These are phyloP conservation scores for Arachnomyces sp. DNA, from an alignment of 2,329 filamentous ascomycete species.

Conservation along the genomic window DNA sequence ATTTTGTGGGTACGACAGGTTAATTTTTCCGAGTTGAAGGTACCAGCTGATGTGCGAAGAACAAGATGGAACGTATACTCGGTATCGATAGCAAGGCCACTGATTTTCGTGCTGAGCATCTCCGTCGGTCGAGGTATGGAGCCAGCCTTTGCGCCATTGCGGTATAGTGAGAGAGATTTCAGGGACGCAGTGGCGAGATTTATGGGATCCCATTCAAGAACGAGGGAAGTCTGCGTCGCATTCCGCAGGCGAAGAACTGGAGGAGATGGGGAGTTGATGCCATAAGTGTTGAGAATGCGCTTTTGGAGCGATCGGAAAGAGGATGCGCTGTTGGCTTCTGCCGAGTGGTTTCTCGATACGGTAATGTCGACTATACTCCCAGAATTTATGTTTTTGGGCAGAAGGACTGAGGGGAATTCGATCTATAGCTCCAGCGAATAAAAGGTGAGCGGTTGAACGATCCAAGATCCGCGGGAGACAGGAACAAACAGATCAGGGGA, in stretches of 20 bases:
- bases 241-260: conserved; percentile 87
- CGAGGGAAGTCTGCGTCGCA: conserved; percentile 95
- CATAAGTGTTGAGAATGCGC: conserved; percentile 79
- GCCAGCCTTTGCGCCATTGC: conserved; percentile 93
- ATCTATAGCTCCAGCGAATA: conserved; percentile 52
- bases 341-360: conserved; percentile 73
- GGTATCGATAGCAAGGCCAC: conserved; percentile 87
- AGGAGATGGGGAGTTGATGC: conserved; percentile 63
- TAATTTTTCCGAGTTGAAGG: conserved; percentile 73
- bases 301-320: conserved; percentile 80
- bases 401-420: conserved; percentile 94
- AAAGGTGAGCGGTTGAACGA: not conserved
- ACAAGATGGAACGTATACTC: conserved; percentile 94
- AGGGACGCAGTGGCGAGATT: conserved; percentile 86
- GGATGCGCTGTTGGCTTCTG: conserved; percentile 65
- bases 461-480: conserved; percentile 11
- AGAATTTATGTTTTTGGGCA: conserved; percentile 88
- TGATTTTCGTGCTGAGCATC: conserved; percentile 94
- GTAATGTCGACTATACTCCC: conserved; percentile 98
- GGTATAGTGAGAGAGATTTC: conserved; percentile 79
- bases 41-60: conserved; percentile 81
- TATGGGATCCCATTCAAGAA: conserved; percentile 96
- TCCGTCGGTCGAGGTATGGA: conserved; percentile 81
- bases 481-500: not conserved
- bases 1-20: conserved; percentile 92